Percentiles rank a stretch among this genome's conserved stretches.
Conservation (phyloP, 371 early-diverging fungal species). For the Saksenaea vasiformis region DNA sequence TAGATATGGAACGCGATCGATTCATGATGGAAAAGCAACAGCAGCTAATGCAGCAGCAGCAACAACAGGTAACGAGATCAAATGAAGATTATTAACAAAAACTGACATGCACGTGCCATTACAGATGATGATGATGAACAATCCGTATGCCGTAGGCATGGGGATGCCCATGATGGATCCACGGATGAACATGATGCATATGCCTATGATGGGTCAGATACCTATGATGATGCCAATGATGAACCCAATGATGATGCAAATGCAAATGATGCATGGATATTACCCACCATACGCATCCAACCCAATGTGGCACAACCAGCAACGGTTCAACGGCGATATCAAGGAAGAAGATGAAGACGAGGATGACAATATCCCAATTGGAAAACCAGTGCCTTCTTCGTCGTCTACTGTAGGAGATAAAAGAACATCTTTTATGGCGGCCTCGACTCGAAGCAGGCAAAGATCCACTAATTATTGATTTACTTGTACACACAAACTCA, state of each 20-base stretch:
- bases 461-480: constrained; percentile 5
- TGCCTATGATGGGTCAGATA: constrained; percentile 2
- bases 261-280: constrained; percentile 5
- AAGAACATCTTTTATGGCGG: neutral
- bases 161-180: constrained; percentile 34
- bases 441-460: neutral
- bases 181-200: constrained; percentile 27
- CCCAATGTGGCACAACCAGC: constrained; percentile 19
- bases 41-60: neutral
- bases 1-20: constrained; percentile 30
- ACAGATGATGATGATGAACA: too few species aligned
- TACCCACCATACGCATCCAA: constrained; percentile 37
- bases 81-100: neutral
- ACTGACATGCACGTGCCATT: neutral
- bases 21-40: constrained; percentile 34
- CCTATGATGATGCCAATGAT: neutral
- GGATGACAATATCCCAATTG: constrained; percentile 37
- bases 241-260: too few species aligned
- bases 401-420: neutral
- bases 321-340: neutral
- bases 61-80: neutral
- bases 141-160: too few species aligned
- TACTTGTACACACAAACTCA: neutral
- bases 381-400: neutral
- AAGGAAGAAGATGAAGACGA: constrained; percentile 31